Conservation (phyloP, 345 rosid species). For the Salix exigua region DNA sequence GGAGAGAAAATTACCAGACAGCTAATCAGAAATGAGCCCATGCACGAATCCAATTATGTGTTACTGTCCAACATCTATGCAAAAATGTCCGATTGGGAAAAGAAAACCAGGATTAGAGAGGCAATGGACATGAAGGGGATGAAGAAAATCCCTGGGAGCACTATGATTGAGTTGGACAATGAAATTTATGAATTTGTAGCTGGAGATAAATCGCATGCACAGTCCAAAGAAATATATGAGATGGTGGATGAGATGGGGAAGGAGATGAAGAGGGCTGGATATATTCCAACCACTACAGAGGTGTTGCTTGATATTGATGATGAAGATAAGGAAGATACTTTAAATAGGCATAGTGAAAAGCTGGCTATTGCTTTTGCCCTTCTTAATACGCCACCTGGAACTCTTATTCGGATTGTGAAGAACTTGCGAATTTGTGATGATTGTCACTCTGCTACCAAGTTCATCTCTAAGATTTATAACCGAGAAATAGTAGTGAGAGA, state of each 20-base stretch:
- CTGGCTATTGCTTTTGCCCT: slow-evolving; percentile 36
- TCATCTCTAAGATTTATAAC: slow-evolving; percentile 31
- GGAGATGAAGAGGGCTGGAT: slow-evolving; percentile 30
- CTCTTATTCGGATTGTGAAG: slow-evolving; percentile 33
- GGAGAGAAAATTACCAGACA: slow-evolving; percentile 16
- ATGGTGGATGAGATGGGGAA: slow-evolving; percentile 32
- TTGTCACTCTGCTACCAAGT: slow-evolving; percentile 33
- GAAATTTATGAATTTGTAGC: slow-evolving; percentile 26
- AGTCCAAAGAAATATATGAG: slow-evolving; percentile 17
- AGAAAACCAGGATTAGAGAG: slow-evolving; percentile 23
- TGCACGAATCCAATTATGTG: slow-evolving; percentile 25
- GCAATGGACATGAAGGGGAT: slow-evolving; percentile 24
- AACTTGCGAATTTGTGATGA: slow-evolving; percentile 33
- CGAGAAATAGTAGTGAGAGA: slow-evolving; percentile 38
- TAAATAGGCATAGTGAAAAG: slow-evolving; percentile 33
- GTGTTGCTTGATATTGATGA: slow-evolving; percentile 37
- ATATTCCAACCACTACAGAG: slow-evolving; percentile 26
- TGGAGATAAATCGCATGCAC: slow-evolving; percentile 32
- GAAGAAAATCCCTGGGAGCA: slow-evolving; percentile 30
- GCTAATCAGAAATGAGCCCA: slow-evolving; percentile 18
- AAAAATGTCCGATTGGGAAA: slow-evolving; percentile 29
- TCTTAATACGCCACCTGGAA: slow-evolving; percentile 26
- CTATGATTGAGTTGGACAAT: slow-evolving; percentile 23
- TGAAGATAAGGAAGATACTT: slow-evolving; percentile 33
- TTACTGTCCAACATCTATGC: slow-evolving; percentile 27